Base-by-base conservation (phyloP, 495 filamentous ascomycete genomes). In the Penicillium psychrofluorescens region DNA sequence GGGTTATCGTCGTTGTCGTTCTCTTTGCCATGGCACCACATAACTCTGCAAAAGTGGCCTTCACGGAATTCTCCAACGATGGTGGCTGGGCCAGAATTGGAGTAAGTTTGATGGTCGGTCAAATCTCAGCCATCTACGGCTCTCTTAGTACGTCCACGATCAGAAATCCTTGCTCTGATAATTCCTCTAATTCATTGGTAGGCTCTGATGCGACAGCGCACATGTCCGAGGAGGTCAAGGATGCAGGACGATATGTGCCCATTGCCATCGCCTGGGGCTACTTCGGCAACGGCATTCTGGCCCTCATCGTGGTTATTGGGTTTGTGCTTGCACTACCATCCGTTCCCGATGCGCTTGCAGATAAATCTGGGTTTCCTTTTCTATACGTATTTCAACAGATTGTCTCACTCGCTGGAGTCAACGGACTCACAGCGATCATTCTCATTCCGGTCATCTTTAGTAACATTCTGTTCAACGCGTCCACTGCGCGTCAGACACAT, bases 11-110 rank as follows among this genome's bases (percentile, higher is more conserved):
- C 9, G 40, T 66, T 36, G 50, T 60, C 29, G 45, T 62, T 0
- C 51, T 81, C 22, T 70, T 66, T 46, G 65, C 64, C 6, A 59
- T 76, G 44, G 61, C 62, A 14, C 64, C 66, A 2, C 64, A 63
- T 6, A 49, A 54, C 8, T 38, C 55, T 0, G 59, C 72, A 1
- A 55, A 66, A 12, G 56, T 53, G 4, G 69, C 78, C 12, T 78
- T 76, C 11, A 66, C 68, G 1, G 57, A 64, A 0, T 76, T 72
- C 48, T 31, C 59, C 3, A 72, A 77, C 48, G 53, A 55, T 8
- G 76, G 75, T 9, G 61, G 65, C 4, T 80, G 73, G 75, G 48
- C 58, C 11, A 72, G 52, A 6, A 64, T 67, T 35, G 73, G 75
- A 2, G 44, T 78, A 12, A 67, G 67, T 7, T 64, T 66, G 28